Base-by-base conservation (phyloP, 2,329 filamentous ascomycete species). In the Ciborinia camelliae region DNA sequence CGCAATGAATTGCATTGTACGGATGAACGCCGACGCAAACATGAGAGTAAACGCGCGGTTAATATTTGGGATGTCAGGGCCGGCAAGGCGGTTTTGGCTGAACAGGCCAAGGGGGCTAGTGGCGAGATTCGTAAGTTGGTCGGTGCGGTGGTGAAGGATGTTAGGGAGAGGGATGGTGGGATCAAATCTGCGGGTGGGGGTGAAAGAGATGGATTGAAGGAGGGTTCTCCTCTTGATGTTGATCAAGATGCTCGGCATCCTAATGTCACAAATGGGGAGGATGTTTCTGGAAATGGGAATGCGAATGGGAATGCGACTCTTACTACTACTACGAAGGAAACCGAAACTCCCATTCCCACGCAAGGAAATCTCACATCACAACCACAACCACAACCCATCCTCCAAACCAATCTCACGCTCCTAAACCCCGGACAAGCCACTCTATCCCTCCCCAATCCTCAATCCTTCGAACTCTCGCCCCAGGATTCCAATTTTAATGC, bases 31-130 rank as follows among this genome's bases (percentile, higher is more conserved):
- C 55, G 41, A 37, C 37, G 51, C 28, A 63, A 63, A 28, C 61
- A 63, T 55, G 61, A 63, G 23, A 30, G 28, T 14, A 45, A 37
- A 26, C 23, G 61, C 1, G 61, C 61, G 30, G 51, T 63, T 2
- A 63, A 63, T 37, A 63, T 63, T 28, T 63, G 61, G 61, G 53
- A 63, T 28, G 54, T 57, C 6, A 57, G 54, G 28, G 54, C 54
- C 18, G 54, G 54, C 9, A 57, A 57, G 28, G 54, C 54, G 6
- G 54, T 57, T 45, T 32, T 57, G 12, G 54, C 54, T 4, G 54
- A 57, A n/a, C 54, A 57, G 20, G 54, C 54, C 2, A 57, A 57
- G 20, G 54, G 54, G 10, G 54, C 54, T 23, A 57, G 54, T 45
- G 54, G 54, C 5, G 54, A 57, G 39, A 57, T 57, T 23, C 30